Conservation (phyloP, 768 basidiomycete genomes). For the Pleurotus cornucopiae region DNA sequence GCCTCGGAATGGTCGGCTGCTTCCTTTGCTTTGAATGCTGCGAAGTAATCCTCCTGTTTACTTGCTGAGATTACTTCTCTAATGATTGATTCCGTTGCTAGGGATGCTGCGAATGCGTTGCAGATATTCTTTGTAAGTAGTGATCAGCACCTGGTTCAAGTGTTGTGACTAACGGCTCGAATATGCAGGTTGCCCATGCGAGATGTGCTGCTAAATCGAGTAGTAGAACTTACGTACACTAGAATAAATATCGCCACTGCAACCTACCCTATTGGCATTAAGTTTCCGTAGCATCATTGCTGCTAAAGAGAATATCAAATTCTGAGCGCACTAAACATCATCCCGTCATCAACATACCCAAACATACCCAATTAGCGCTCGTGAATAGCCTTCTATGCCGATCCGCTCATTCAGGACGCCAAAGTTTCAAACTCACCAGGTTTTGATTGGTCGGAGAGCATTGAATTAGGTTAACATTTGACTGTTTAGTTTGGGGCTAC, state of each 20-base stretch:
- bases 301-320: too few species aligned
- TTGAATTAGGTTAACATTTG: too few species aligned
- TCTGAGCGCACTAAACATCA: too few species aligned
- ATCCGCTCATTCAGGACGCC: too few species aligned
- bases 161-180: neutral
- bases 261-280: neutral
- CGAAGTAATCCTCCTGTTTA: constrained; percentile 39
- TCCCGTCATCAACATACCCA: too few species aligned
- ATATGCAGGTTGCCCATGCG: constrained; percentile 68
- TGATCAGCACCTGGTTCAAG: neutral
- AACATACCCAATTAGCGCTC: too few species aligned
- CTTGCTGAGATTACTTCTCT: too few species aligned
- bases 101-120: constrained; percentile 69
- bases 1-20: constrained; percentile 55
- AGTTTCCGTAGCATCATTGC: neutral
- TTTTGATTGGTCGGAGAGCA: too few species aligned
- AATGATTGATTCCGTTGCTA: constrained; percentile 17
- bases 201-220: constrained; percentile 59
- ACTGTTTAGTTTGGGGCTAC: too few species aligned
- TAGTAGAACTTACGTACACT: neutral
- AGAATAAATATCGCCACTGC: neutral
- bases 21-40: constrained; percentile 78
- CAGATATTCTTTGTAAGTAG: constrained; percentile 65
- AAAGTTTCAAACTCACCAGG: too few species aligned
- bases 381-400: too few species aligned